Evolutionary conservation across 202 grass and related monocot genomes (phyloP).

Genomic region (Panicum virgatum): DNA sequence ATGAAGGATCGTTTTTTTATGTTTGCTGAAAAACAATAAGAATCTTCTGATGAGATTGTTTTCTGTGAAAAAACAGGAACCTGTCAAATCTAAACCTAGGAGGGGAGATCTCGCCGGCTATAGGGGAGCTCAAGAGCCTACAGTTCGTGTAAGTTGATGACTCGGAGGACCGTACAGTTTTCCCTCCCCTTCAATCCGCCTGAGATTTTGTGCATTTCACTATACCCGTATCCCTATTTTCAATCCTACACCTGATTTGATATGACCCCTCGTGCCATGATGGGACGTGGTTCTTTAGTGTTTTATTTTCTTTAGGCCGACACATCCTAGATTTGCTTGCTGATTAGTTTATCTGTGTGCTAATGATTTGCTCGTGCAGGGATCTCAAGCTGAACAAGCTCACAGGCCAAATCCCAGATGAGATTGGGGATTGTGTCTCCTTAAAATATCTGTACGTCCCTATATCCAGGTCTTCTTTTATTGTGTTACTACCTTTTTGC

Average conservation of each 20-base stretch:
- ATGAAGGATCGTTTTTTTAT: background rate
- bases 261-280: constrained; percentile 52
- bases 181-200: constrained; percentile 27
- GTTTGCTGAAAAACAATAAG: background rate
- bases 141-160: constrained; percentile 60
- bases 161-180: constrained; percentile 23
- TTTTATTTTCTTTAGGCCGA: constrained; percentile 51
- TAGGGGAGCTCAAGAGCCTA: constrained; percentile 76
- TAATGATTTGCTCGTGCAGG: constrained; percentile 68
- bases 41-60: constrained; percentile 29
- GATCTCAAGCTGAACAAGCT: constrained; percentile 94
- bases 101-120: constrained; percentile 90
- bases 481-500: constrained; percentile 28
- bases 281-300: constrained; percentile 54
- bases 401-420: constrained; percentile 95
- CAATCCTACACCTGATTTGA: constrained; percentile 27
- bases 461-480: constrained; percentile 52
- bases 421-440: constrained; percentile 89
- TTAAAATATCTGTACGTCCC: constrained; percentile 80
- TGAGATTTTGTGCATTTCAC: constrained; percentile 58
- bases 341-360: constrained; percentile 53
- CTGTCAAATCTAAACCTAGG: constrained; percentile 97
- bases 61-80: constrained; percentile 60
- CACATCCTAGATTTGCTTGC: constrained; percentile 19
- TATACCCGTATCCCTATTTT: constrained; percentile 1